phyloP scores from a whole-genome alignment of 345 rosid genomes.

The Stellera chamaejasme region DNA sequence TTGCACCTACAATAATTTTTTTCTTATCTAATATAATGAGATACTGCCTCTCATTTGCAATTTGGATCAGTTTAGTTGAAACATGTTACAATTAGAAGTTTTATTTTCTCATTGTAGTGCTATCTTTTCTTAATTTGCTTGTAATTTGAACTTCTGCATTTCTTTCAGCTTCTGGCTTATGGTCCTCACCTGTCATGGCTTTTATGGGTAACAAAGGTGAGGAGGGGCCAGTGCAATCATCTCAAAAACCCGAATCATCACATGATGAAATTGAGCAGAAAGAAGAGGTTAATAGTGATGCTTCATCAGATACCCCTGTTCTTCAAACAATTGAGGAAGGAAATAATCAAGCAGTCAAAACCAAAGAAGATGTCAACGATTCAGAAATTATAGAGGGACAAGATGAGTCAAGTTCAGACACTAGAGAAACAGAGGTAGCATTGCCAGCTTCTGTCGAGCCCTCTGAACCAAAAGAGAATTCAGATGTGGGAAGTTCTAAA shows the following conservation, averaged over 20 bases:
- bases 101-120: too few species aligned
- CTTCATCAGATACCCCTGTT: constrained; percentile 8
- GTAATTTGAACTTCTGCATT: not conserved
- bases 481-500: constrained; percentile 23
- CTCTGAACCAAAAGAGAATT: constrained; percentile 17
- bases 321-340: constrained; percentile 27
- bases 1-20: too few species aligned
- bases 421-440: constrained; percentile 34
- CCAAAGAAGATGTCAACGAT: constrained; percentile 22
- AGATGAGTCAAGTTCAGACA: constrained; percentile 26
- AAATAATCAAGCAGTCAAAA: constrained; percentile 24
- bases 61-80: too few species aligned
- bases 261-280: constrained; percentile 27
- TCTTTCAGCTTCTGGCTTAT: constrained; percentile 47
- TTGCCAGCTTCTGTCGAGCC: constrained; percentile 20
- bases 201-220: constrained; percentile 68
- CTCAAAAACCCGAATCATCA: constrained; percentile 28
- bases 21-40: too few species aligned
- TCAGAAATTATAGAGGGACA: constrained; percentile 23
- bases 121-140: too few species aligned
- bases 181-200: constrained; percentile 73
- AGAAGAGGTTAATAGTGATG: constrained; percentile 31
- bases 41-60: too few species aligned
- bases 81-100: too few species aligned
- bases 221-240: constrained; percentile 31